Evolutionary conservation across 306 rosid genomes (phyloP).

Genomic region (Hippophae gyantsensis): DNA sequence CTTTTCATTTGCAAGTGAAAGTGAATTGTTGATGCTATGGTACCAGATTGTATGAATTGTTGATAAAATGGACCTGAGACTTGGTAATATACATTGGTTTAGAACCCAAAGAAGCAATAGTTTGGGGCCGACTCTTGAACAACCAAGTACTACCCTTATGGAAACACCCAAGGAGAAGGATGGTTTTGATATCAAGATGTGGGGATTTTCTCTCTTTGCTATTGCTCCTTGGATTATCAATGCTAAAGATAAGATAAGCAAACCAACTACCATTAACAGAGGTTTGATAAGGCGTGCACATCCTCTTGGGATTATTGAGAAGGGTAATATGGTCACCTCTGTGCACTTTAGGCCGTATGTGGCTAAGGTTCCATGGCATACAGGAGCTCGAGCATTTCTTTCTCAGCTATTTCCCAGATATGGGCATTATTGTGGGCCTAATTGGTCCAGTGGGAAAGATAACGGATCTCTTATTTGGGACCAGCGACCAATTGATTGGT

Average conservation of each 20-base stretch:
- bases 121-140: slow-evolving; percentile 18
- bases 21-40: slow-evolving; percentile 13
- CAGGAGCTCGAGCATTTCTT: slow-evolving; percentile 69
- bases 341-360: slow-evolving; percentile 80
- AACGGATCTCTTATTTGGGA: slow-evolving; percentile 75
- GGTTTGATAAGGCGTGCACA: slow-evolving; percentile 48
- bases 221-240: slow-evolving; percentile 39
- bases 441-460: slow-evolving; percentile 93
- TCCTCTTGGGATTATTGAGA: slow-evolving; percentile 17
- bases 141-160: slow-evolving; percentile 11
- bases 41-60: slow-evolving; percentile 18
- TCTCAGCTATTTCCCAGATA: slow-evolving; percentile 84
- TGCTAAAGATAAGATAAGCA: slow-evolving; percentile 23
- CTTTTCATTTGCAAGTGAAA: slow-evolving; percentile 16
- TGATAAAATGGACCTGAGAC: slow-evolving; percentile 43
- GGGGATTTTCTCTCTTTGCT: slow-evolving; percentile 38
- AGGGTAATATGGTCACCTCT: slow-evolving; percentile 12
- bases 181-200: slow-evolving; percentile 27
- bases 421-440: slow-evolving; percentile 96
- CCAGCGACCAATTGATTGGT: slow-evolving; percentile 86
- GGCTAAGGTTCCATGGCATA: slow-evolving; percentile 93
- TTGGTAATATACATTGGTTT: slow-evolving; percentile 36
- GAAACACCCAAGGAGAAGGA: slow-evolving; percentile 26
- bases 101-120: slow-evolving; percentile 30
- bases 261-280: slow-evolving; percentile 57